phyloP scores from a whole-genome alignment of 768 basidiomycete species.

The Termitomyces sp. region DNA sequence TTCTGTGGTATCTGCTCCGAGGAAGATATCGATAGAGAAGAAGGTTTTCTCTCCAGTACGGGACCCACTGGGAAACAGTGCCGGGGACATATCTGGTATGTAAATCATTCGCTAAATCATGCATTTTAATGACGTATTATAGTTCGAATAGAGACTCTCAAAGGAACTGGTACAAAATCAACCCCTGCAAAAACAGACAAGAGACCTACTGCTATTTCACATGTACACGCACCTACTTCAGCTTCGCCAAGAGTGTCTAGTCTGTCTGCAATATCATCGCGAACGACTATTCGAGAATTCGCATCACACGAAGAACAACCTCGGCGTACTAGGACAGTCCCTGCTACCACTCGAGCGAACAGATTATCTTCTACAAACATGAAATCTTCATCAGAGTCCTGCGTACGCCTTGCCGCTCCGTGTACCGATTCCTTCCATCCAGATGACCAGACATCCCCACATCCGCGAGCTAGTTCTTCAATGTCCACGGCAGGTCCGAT shows the following conservation, averaged over 20 bases:
- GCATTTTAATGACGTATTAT: neutral
- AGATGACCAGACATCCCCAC: constrained; percentile 1
- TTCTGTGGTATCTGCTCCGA: constrained; percentile 5
- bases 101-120: neutral
- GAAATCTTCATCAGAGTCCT: neutral
- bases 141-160: constrained; percentile 25
- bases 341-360: constrained; percentile 19
- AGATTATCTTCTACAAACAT: constrained; percentile 15
- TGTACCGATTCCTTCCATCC: neutral
- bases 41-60: constrained; percentile 37
- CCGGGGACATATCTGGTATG: constrained; percentile 29
- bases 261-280: constrained; percentile 11
- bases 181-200: constrained; percentile 13
- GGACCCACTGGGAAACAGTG: constrained; percentile 36
- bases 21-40: constrained; percentile 17
- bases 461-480: constrained; percentile 9
- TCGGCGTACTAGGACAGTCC: constrained; percentile 28
- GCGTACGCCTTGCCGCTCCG: constrained; percentile 2
- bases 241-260: constrained; percentile 15
- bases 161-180: constrained; percentile 7
- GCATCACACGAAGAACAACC: constrained; percentile 18
- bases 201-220: constrained; percentile 1
- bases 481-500: constrained; percentile 11
- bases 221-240: constrained; percentile 1
- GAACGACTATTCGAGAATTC: constrained; percentile 1